Evolutionary conservation across 352 stramenopile species (phyloP).

Genomic region (Globisporangium canariense): DNA sequence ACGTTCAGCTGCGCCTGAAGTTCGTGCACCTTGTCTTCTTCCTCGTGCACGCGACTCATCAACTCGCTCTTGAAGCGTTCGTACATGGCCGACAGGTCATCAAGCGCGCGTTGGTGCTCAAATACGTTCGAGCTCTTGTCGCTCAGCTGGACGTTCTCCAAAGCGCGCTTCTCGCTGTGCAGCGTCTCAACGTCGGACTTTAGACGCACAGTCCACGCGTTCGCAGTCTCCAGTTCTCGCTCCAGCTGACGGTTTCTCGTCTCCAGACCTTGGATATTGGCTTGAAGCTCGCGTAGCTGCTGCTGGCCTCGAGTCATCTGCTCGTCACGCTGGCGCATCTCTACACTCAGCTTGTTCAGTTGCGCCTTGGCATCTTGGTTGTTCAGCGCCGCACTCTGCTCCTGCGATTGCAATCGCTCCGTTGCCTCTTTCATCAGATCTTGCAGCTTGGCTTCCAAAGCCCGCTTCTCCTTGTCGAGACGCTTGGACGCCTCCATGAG

Average conservation of each 20-base stretch:
- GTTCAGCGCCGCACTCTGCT: slow-evolving; percentile 36
- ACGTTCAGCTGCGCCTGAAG: slow-evolving; percentile 32
- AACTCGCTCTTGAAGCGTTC: slow-evolving; percentile 40
- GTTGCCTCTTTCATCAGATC: slow-evolving; percentile 48
- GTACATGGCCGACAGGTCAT: slow-evolving; percentile 36
- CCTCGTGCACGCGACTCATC: slow-evolving; percentile 35
- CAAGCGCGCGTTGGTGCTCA: slow-evolving; percentile 23
- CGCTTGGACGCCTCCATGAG: slow-evolving; percentile 29
- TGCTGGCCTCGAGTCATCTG: slow-evolving; percentile 44
- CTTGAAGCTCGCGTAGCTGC: slow-evolving; percentile 34
- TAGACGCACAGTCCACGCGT: slow-evolving; percentile 31
- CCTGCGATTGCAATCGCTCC: slow-evolving; percentile 43
- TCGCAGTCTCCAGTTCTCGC: slow-evolving; percentile 28
- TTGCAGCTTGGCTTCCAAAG: slow-evolving; percentile 45
- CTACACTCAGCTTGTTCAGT: slow-evolving; percentile 32
- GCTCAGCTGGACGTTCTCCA: slow-evolving; percentile 26
- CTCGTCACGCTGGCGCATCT: slow-evolving; percentile 41
- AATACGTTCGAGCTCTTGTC: slow-evolving; percentile 18
- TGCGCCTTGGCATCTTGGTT: slow-evolving; percentile 43
- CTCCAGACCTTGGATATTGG: slow-evolving; percentile 27
- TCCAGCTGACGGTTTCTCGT: slow-evolving; percentile 34
- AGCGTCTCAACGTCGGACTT: slow-evolving; percentile 30
- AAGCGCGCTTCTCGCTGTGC: slow-evolving; percentile 33
- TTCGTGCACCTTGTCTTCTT: slow-evolving; percentile 38
- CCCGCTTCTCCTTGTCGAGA: slow-evolving; percentile 51